Evolutionary conservation across 345 rosid species (phyloP).

Genomic region (Isatis tinctoria): DNA sequence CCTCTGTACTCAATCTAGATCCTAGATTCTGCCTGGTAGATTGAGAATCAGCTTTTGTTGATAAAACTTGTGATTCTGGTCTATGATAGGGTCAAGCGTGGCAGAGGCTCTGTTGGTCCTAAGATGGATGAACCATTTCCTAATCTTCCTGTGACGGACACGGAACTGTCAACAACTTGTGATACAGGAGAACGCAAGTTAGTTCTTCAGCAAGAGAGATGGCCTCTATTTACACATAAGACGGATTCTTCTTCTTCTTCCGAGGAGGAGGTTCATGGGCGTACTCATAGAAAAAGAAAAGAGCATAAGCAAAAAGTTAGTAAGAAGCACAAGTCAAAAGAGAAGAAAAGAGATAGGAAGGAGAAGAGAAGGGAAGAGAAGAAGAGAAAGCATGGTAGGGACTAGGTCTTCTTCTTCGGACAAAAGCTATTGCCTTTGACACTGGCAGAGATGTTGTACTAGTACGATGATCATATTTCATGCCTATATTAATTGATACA

Average conservation of each 20-base stretch:
- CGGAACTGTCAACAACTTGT: constrained; percentile 21
- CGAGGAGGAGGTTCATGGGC: constrained; percentile 37
- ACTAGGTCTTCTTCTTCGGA: not conserved
- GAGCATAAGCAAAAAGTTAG: constrained; percentile 44
- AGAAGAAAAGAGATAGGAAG: constrained; percentile 33
- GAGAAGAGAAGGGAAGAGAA: constrained; percentile 9
- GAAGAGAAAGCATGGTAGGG: not conserved
- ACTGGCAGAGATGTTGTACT: not conserved
- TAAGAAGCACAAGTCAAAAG: constrained; percentile 45
- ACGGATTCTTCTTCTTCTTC: constrained; percentile 28
- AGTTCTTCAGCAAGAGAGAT: constrained; percentile 50
- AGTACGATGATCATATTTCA: not conserved
- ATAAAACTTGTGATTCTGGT: constrained; percentile 6
- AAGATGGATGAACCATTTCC: constrained; percentile 93
- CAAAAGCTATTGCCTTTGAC: not conserved
- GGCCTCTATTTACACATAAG: constrained; percentile 23
- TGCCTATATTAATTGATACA: too few species aligned
- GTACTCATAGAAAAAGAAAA: constrained; percentile 32
- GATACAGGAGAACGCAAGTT: constrained; percentile 28
- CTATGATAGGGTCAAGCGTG: constrained; percentile 70
- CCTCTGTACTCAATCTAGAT: not conserved
- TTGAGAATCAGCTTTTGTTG: not conserved
- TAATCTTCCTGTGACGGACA: constrained; percentile 35
- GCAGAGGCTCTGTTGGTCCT: constrained; percentile 85
- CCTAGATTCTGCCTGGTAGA: not conserved